A percentile compares a stretch with the other conserved stretches of the same genome.
These are phyloP conservation scores for Trichoderma koningiopsis DNA, from an alignment of 2,329 filamentous ascomycete species.

Conservation along the genomic window DNA sequence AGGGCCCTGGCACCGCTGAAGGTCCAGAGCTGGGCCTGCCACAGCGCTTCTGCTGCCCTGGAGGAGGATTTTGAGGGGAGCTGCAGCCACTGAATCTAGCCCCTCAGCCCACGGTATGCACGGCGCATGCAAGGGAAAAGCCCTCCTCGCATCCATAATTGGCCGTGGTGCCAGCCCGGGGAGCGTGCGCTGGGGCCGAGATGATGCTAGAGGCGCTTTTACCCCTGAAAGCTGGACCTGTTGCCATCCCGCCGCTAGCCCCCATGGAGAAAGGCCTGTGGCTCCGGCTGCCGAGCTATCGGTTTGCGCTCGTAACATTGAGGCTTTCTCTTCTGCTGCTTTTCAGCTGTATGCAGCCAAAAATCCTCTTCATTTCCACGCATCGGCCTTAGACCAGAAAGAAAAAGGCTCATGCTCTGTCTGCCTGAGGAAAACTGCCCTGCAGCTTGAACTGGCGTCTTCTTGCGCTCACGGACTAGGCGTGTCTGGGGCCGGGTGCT, in stretches of 20 bases:
- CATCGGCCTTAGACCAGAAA: not conserved
- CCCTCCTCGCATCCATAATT: constrained; percentile 3
- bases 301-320: not conserved
- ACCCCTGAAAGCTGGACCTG: constrained; percentile 24
- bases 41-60: not conserved
- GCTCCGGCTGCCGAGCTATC: constrained; percentile 22
- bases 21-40: not conserved
- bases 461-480: not conserved
- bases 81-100: constrained; percentile 13
- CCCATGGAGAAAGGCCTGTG: not conserved
- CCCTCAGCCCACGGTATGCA: constrained; percentile 6
- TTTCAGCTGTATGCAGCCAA: not conserved
- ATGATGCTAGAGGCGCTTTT: constrained; percentile 9
- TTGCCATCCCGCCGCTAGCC: constrained; percentile 24
- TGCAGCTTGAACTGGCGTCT: not conserved
- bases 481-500: not conserved
- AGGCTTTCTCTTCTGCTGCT: not conserved
- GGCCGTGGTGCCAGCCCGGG: not conserved
- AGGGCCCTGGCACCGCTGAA: not conserved
- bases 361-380: constrained; percentile 2
- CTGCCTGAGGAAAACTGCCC: not conserved
- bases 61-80: not conserved
- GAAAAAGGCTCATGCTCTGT: not conserved
- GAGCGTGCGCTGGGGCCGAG: not conserved
- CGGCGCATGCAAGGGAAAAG: constrained; percentile 17